phyloP scores from a whole-genome alignment of 192 early-diverging fungal species.

The Borealophlyctis nickersoniae region DNA sequence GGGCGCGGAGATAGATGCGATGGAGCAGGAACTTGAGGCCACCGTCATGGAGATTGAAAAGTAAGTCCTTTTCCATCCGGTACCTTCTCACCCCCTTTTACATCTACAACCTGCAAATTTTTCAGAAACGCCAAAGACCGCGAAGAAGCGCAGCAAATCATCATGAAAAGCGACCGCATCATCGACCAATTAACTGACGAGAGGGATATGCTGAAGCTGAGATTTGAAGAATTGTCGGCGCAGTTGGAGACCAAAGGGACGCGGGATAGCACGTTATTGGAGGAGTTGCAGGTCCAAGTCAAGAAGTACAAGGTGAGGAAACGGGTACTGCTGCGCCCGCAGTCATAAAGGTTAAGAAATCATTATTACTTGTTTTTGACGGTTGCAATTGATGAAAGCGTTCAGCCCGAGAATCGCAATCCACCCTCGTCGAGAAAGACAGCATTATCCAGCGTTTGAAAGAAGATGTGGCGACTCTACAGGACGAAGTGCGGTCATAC shows the following conservation, averaged over 20 bases:
- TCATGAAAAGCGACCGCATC: conserved; percentile 28
- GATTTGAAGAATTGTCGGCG: conserved; percentile 40
- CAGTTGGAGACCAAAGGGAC: conserved; percentile 23
- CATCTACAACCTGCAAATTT: background rate
- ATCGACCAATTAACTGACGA: conserved; percentile 48
- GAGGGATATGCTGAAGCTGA: conserved; percentile 36
- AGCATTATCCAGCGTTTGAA: conserved; percentile 27
- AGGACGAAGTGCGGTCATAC: conserved; percentile 26
- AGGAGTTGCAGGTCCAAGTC: conserved; percentile 26
- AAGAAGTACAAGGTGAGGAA: conserved; percentile 16
- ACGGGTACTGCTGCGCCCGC: too few relatives aligned
- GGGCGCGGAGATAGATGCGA: conserved; percentile 35
- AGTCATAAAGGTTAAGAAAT: too few relatives aligned
- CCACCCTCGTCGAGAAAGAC: conserved; percentile 17
- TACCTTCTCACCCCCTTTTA: background rate
- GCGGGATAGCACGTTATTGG: conserved; percentile 8
- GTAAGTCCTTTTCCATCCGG: conserved; percentile 14
- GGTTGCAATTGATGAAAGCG: conserved; percentile 7
- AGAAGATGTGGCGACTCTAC: conserved; percentile 24
- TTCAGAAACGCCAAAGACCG: conserved; percentile 39
- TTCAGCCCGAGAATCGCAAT: conserved; percentile 24
- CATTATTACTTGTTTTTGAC: background rate
- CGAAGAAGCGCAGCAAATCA: conserved; percentile 23
- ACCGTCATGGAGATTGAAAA: conserved; percentile 50
- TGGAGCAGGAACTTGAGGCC: conserved; percentile 50